Conservation (phyloP, 306 rosid genomes). For the Phaseolus lunatus region DNA sequence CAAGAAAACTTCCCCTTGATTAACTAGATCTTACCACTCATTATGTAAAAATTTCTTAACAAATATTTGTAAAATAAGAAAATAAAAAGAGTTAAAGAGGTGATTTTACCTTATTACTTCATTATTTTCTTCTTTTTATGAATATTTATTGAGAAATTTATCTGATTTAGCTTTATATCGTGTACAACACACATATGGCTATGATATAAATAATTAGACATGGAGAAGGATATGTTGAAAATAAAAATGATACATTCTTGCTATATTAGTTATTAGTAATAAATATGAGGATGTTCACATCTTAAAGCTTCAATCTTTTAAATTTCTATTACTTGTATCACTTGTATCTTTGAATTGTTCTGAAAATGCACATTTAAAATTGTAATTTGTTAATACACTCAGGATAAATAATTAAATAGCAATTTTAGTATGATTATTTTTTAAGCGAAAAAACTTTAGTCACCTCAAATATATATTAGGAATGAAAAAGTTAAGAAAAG, state of each 20-base stretch:
- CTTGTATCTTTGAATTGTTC: slow-evolving; percentile 20
- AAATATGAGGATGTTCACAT: slow-evolving; percentile 33
- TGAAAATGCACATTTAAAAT: background rate
- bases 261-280: slow-evolving; percentile 44
- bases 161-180: background rate
- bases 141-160: background rate
- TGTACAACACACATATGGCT: background rate
- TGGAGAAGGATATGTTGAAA: slow-evolving; percentile 24
- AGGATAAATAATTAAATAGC: too few species aligned
- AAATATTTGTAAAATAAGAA: background rate
- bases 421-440: too few species aligned
- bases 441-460: too few species aligned
- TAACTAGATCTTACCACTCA: background rate
- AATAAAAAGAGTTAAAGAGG: background rate
- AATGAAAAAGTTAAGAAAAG: too few species aligned
- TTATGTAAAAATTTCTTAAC: background rate
- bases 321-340: background rate
- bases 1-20: slow-evolving; percentile 52
- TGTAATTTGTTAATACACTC: background rate
- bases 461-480: too few species aligned
- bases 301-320: slow-evolving; percentile 27
- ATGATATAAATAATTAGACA: slow-evolving; percentile 37
- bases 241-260: slow-evolving; percentile 14
- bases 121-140: background rate
- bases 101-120: background rate